Evolutionary conservation across 2,329 filamentous ascomycete species (phyloP).

Genomic region (Colletotrichum sp.): DNA sequence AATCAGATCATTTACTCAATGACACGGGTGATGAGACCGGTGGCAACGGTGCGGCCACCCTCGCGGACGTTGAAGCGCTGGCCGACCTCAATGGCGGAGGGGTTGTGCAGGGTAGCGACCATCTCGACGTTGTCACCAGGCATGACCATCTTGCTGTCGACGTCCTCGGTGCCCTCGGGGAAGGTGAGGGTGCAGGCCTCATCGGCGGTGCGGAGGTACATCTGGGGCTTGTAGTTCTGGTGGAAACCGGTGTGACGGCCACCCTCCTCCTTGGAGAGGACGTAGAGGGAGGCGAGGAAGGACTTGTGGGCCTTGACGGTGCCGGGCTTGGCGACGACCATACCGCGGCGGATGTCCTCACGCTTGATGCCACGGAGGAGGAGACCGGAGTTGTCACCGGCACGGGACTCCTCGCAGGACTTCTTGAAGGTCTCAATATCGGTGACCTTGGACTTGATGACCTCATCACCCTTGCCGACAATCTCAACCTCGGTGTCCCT

Average conservation of each 20-base stretch:
- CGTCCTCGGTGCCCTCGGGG: constrained; percentile 81
- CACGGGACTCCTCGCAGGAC: constrained; percentile 94
- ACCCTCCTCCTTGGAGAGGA: constrained; percentile 96
- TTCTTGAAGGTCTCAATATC: constrained; percentile 99
- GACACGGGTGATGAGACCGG: constrained; percentile 81
- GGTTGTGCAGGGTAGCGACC: constrained; percentile 83
- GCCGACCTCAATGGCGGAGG: constrained; percentile 86
- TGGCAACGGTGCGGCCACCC: constrained; percentile 88
- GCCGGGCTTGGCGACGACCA: constrained; percentile 89
- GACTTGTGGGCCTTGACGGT: constrained; percentile 85
- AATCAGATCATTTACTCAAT: constrained; percentile 48
- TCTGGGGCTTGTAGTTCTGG: constrained; percentile 95
- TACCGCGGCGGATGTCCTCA: constrained; percentile 92
- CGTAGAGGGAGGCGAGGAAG: constrained; percentile 96
- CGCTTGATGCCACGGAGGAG: constrained; percentile 95
- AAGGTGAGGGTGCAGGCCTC: constrained; percentile 80
- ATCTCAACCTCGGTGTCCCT: constrained; percentile 94
- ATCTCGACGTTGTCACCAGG: constrained; percentile 99
- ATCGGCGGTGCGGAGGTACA: constrained; percentile 93
- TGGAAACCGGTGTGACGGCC: constrained; percentile 95
- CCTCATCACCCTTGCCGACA: constrained; percentile 79
- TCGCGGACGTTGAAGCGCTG: constrained; percentile 99
- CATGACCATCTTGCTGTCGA: constrained; percentile 83
- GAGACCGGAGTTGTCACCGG: constrained; percentile 97
- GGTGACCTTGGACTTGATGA: constrained; percentile 99